Evolutionary conservation across 2,329 filamentous ascomycete genomes (phyloP), one percentile per base, ranked within the genome.

Genomic region (Penicillium sp.): DNA sequence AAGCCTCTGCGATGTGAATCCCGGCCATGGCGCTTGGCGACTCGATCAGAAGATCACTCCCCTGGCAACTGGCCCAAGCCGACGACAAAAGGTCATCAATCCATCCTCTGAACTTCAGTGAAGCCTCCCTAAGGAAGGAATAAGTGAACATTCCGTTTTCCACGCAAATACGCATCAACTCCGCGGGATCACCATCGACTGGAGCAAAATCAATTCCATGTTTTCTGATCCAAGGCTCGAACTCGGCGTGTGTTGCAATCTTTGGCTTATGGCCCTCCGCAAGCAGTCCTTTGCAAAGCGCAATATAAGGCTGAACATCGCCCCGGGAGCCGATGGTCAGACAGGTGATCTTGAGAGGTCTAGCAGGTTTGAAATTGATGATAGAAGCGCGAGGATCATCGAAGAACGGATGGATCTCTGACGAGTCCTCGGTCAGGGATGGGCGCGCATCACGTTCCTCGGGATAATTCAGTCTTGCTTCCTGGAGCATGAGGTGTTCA

Each of bases 91-190:
- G 82, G 40, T 91, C 89, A 64, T 97, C 92, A 16, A 99, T 86
- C 92, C 94, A 99, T n/a, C 86, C 88, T 50, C 94, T 88, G 74
- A 97, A 97, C 63, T 90, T 92, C 7, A 83, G 79, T 55, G 89
- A 93, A 35, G 93, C 92, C 71, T 97, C 92, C 55, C 84, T 87
- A 51, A 99, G 77, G 72, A 99, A 99, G 0, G 90, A 87, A 65
- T 89, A 89, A 0, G 94, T 97, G 68, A 99, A 99, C 76, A 96
- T 97, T 66, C 94, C 94, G 68, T 97, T 91, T 69, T 97, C 91
- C 45, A 97, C 93, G 68, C 94, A 99, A 38, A 99, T 85, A 1
- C 88, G 84, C 93, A 99, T 97, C 42, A 99, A 81, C 73, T 97
- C 93, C 30, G 86, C 90, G 0, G 94, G 94, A 67, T 99, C 91